Base-by-base conservation (phyloP, 164 flowering plant species). In the Echeveria elegans region DNA sequence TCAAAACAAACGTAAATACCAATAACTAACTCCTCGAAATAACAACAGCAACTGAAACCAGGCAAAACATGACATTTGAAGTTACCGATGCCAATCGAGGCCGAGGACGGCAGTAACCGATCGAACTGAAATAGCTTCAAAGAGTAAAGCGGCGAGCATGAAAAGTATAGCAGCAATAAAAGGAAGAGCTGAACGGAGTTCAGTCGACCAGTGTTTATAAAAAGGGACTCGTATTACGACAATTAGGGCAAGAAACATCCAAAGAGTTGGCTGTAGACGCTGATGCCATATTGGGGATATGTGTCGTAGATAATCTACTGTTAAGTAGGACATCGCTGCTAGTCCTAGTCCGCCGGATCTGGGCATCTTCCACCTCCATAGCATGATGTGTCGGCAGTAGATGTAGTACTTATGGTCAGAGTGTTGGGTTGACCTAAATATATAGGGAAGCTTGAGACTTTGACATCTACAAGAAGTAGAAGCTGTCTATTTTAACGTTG, bases 31-130 rank as follows among this genome's bases (percentile, higher is more conserved):
- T n/a, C n/a, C n/a, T n/a, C n/a, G n/a, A n/a, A n/a, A n/a, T n/a
- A n/a, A n/a, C n/a, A n/a, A n/a, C n/a, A n/a, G n/a, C n/a, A n/a
- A n/a, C n/a, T n/a, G n/a, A 34, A 34, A 34, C 5, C 37, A 34
- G 37, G 7, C 37, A 34, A n/a, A n/a, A n/a, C n/a, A n/a, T n/a
- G n/a, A n/a, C n/a, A n/a, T n/a, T 34, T 34, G 37, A 43, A 43
- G 5, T 43, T 74, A 91, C 99, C 83, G 41, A 78, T 94, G 96
- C 96, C 96, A 94, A 59, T 88, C 90, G 28, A 89, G 89, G 61
- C 97, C 99, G 32, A 91, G 90, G 26, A 92, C 96, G 41, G 90
- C 96, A 36, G 96, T 87, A 67, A 85, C 93, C 48, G 71, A 91
- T 36, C 96, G 90, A 43, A 94, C 97, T 6, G 84, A 82, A 34